Evolutionary conservation across 768 basidiomycete species (phyloP), one percentile per base, ranked within the genome.

Genomic region (Psilocybe subaeruginosa): DNA sequence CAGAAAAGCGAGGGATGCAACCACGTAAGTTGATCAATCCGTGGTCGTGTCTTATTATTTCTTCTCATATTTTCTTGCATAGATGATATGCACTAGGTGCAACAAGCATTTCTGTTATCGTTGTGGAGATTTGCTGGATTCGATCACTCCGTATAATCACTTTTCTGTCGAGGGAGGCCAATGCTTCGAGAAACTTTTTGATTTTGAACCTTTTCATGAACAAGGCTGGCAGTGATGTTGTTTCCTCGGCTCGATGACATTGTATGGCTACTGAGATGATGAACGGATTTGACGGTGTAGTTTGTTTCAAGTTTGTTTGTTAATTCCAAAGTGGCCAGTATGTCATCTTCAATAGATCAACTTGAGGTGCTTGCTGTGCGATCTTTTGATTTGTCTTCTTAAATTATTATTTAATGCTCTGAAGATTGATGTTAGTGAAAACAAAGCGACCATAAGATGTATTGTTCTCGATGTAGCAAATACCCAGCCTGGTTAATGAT

Each of bases 1-100:
- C 87, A 91, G 75, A 91, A 92, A 73, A 82, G 80, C 17, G 62
- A 80, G 55, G 93, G 93, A 1, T 95, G 93, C 74, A 95, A 95
- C 72, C 93, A 95, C 75, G 92, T 93, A 75, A 65, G 87, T 55
- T n/a, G 76, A 63, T 41, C 51, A 45, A 31, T 50, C 29, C n/a
- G 8, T 3, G 6, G n/a, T 16, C 50, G 55, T 29, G 59, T 56
- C 54, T n/a, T 66, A 4, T 46, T 9, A 60, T 35, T 50, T 61
- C 54, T 8, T 41, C 57, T 57, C 3, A 5, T 27, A n/a, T 39
- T 11, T 35, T 35, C 33, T 35, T 35, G 33, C 7, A 11, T 60
- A 91, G 90, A 91, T 91, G 89, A 88, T 82, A 3, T 92, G 89
- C 65, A 70, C 75, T 2, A 86, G 83, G 65, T 93, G 92, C 72